phyloP scores from a whole-genome alignment of 257 asterid species.

The Nicotiana paniculata region DNA sequence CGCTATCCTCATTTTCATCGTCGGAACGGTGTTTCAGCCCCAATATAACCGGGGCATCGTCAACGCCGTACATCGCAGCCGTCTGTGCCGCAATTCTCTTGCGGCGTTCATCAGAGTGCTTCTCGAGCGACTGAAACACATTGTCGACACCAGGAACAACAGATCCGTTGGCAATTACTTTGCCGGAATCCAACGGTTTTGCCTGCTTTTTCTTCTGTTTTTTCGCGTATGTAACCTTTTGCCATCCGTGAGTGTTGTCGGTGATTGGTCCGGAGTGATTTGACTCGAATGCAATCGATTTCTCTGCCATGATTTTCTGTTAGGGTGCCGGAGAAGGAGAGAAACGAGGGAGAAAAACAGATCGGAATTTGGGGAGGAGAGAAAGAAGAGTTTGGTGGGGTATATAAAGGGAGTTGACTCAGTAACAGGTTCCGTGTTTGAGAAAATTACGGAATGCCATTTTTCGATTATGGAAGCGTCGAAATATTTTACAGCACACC shows the following conservation, averaged over 20 bases:
- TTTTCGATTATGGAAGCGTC: neutral
- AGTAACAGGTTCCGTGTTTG: neutral
- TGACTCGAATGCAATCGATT: constrained; percentile 12
- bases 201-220: constrained; percentile 40
- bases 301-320: constrained; percentile 14
- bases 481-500: no score
- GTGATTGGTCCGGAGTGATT: neutral
- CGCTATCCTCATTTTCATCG: constrained; percentile 31
- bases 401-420: constrained; percentile 1
- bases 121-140: constrained; percentile 60
- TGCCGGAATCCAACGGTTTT: constrained; percentile 24
- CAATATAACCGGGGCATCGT: constrained; percentile 36
- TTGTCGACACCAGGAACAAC: constrained; percentile 21
- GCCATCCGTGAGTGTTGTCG: constrained; percentile 30
- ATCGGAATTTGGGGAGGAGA: neutral
- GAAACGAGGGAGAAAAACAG: neutral
- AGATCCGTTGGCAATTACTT: constrained; percentile 44
- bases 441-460: constrained; percentile 7
- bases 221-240: constrained; percentile 28
- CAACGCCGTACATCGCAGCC: constrained; percentile 38
- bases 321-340: neutral
- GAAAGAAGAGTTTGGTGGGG: neutral
- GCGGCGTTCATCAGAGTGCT: constrained; percentile 74
- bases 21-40: constrained; percentile 14
- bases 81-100: constrained; percentile 59